Evolutionary conservation across 73 alveolate species (phyloP), one percentile per base, ranked within the genome.

Genomic region (Effrenium voratum): DNA sequence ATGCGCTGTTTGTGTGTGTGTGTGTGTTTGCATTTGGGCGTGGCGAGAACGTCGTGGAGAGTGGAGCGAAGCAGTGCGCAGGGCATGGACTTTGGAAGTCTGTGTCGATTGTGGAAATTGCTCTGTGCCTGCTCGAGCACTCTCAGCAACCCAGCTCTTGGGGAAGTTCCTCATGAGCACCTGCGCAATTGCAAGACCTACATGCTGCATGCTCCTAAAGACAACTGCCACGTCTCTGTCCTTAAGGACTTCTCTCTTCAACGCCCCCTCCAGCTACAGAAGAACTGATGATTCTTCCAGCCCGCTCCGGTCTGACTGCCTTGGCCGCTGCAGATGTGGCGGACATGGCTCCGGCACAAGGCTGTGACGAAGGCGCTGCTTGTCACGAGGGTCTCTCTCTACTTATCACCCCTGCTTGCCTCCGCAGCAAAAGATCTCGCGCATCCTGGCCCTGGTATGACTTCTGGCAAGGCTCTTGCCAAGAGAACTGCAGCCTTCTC

Each of bases 111-210:
- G 41, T 0, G 12, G 1, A 8, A n/a, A 36, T 30, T 10, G 24
- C 50, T 30, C 36, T 32, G 24, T 50, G 57, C 95, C 95, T 68
- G 47, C 86, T 24, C 84, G 50, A 68, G 73, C 95, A 38, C 47
- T 36, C 32, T 49, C 85, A 26, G 68, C 84, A 22, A 88, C 95
- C 95, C 95, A 88, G 46, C 86, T 88, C 57, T 88, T 41, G 2
- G 95, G 95, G 52, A 88, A 88, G 40, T 88, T 60, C 40, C 85
- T 45, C 95, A 88, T 88, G 85, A 88, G 81, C 84, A 88, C 95
- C 95, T 88, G 28, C 28, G 19, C 34, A 32, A 26, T 24, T 5
- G 28, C 72, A 24, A 12, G 73, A 12, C 30, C 34, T 59, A 10
- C 32, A 10, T 59, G 36, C 32, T 59, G 34, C 22, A 59, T 59